Evolutionary conservation across 768 basidiomycete species (phyloP).

Genomic region (Podaxis sp.): DNA sequence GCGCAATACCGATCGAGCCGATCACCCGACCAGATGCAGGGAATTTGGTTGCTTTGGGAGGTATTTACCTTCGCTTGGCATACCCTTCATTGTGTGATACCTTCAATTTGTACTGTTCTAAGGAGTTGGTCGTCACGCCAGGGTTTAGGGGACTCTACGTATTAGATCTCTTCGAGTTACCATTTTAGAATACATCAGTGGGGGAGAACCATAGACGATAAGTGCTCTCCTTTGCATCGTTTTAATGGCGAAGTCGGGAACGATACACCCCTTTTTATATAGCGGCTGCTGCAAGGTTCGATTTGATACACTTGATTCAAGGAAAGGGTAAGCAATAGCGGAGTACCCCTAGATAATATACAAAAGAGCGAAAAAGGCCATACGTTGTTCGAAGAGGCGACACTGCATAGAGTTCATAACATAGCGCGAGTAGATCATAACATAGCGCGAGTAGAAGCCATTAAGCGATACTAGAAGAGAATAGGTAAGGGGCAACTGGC

Average conservation of each 20-base stretch:
- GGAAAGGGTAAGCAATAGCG: background rate
- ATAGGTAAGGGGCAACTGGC: background rate
- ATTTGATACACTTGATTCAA: background rate
- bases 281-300: background rate
- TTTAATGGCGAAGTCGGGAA: background rate
- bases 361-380: background rate
- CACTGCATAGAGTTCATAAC: background rate
- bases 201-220: too few relatives aligned
- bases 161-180: too few relatives aligned
- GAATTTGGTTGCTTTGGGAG: background rate
- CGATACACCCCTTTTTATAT: background rate
- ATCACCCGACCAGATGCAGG: background rate
- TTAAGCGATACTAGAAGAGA: background rate
- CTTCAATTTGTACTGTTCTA: too few relatives aligned
- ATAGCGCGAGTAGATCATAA: background rate
- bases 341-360: background rate
- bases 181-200: too few relatives aligned
- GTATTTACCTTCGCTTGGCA: background rate
- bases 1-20: background rate
- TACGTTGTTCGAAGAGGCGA: background rate
- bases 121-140: too few relatives aligned
- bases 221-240: too few relatives aligned
- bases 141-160: too few relatives aligned
- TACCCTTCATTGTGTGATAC: too few relatives aligned
- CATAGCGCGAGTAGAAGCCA: background rate